Evolutionary conservation across 192 early-diverging fungal genomes (phyloP).

Genomic region (Phlyctochytrium bullatum): DNA sequence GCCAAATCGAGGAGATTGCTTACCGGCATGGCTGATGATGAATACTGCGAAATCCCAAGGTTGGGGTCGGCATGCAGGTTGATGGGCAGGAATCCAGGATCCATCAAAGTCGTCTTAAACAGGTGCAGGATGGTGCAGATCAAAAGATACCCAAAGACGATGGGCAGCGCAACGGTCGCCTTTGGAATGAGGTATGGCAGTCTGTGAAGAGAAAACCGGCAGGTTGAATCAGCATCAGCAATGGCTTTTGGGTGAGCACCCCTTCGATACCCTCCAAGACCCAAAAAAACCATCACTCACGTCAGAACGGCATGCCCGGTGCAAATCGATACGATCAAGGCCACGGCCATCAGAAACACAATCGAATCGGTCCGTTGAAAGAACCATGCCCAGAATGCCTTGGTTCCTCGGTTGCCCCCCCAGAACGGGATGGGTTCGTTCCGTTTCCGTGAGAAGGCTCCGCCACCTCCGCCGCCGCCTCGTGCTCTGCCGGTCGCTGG

Average conservation of each 20-base stretch:
- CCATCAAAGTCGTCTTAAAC: conserved; percentile 36
- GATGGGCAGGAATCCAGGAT: conserved; percentile 37
- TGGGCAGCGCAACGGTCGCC: conserved; percentile 7
- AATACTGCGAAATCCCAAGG: neutral
- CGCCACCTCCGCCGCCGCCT: too few relatives aligned
- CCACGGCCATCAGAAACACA: conserved; percentile 27
- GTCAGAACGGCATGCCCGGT: conserved; percentile 22
- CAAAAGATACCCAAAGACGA: conserved; percentile 37
- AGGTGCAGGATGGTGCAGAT: conserved; percentile 22
- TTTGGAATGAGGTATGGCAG: conserved; percentile 13
- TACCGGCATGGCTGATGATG: too few relatives aligned
- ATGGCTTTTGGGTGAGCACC: too few relatives aligned
- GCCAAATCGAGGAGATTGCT: too few relatives aligned
- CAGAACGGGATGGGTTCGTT: neutral
- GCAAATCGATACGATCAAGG: conserved; percentile 26
- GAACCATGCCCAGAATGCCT: conserved; percentile 9
- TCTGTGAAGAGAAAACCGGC: too few relatives aligned
- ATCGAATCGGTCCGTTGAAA: conserved; percentile 19
- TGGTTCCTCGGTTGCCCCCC: neutral
- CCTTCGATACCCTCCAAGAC: too few relatives aligned
- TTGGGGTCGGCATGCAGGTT: conserved; percentile 1
- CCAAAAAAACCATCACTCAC: conserved; percentile 19
- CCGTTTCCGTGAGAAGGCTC: too few relatives aligned
- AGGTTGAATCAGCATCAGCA: too few relatives aligned
- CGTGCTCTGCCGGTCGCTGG: neutral